Evolutionary conservation across 495 filamentous ascomycete genomes (phyloP).

Genomic region (Neurospora sp.): DNA sequence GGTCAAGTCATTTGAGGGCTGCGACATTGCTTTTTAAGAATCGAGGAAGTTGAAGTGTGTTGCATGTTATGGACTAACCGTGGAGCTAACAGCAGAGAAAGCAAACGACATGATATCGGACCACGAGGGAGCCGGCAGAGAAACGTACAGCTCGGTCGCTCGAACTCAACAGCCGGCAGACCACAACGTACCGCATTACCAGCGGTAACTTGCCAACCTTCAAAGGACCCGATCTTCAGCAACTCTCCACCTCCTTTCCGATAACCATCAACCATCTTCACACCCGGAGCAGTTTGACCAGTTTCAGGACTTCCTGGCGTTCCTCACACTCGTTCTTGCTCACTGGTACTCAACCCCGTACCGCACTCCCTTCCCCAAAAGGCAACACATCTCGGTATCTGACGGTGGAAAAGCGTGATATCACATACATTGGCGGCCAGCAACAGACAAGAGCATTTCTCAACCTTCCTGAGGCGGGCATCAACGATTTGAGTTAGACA

Average conservation of each 20-base stretch:
- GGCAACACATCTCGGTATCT: background rate
- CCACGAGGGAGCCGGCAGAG: background rate
- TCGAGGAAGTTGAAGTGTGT: background rate
- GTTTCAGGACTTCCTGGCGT: background rate
- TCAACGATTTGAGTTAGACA: no score
- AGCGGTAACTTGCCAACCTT: background rate
- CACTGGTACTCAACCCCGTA: background rate
- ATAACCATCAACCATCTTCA: background rate
- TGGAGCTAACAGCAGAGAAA: background rate
- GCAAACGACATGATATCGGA: background rate
- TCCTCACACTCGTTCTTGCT: background rate
- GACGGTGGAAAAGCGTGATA: background rate
- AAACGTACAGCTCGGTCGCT: background rate
- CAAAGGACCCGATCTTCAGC: background rate
- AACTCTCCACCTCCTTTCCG: background rate
- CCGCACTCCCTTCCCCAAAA: background rate
- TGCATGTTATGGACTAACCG: background rate
- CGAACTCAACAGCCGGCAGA: background rate
- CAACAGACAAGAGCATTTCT: background rate
- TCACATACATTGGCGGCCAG: background rate
- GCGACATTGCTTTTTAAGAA: background rate
- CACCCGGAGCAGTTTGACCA: background rate
- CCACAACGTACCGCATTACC: background rate
- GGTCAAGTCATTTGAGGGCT: background rate
- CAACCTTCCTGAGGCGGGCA: background rate